phyloP scores from a whole-genome alignment of 805 yeast species.

The Hanseniaspora meyeri region DNA sequence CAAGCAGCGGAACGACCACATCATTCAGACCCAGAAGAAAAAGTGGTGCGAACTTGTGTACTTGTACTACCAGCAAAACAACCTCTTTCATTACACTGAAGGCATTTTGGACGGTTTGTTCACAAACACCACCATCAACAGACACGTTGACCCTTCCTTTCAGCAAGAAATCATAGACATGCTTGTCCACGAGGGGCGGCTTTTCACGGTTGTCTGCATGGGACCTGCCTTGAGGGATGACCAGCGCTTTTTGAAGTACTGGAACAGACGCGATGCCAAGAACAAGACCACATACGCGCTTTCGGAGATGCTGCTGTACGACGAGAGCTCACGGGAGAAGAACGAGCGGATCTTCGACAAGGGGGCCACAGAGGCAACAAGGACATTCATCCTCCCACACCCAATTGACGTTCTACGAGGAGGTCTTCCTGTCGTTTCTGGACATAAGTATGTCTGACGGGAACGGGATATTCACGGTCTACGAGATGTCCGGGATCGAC shows the following conservation, averaged over 20 bases:
- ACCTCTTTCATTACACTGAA: background rate
- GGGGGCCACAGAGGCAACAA: background rate
- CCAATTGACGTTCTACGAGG: background rate
- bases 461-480: conserved; percentile 1
- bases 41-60: background rate
- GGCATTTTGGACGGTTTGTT: background rate
- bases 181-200: background rate
- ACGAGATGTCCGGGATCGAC: conserved; percentile 3
- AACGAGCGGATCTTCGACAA: background rate
- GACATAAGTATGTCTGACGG: background rate
- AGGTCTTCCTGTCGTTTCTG: background rate
- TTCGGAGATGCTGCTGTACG: background rate
- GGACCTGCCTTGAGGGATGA: background rate
- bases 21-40: background rate
- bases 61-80: background rate
- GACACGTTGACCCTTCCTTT: background rate
- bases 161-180: background rate
- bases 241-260: background rate
- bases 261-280: background rate
- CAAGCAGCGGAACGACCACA: background rate
- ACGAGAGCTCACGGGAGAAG: background rate
- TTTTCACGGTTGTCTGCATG: background rate
- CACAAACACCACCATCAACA: background rate
- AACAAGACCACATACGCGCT: background rate
- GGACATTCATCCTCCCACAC: background rate